Evolutionary conservation across 2,329 filamentous ascomycete species (phyloP), one percentile per base, ranked within the genome.

Genomic region (Stemphylium vesicarium): DNA sequence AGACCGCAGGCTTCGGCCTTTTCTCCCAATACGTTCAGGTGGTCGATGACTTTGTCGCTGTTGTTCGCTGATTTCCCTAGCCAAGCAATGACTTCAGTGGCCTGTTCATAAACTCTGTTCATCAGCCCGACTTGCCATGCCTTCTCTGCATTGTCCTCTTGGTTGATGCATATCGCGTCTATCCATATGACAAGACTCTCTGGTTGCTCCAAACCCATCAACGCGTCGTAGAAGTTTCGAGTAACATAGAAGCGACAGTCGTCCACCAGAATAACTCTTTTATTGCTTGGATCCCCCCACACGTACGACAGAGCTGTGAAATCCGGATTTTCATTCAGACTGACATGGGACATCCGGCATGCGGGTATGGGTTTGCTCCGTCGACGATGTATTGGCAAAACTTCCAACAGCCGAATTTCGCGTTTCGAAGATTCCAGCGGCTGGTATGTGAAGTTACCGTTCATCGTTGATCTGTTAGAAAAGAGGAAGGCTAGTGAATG

Each of bases 51-150:
- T 11, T 0, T 16, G 13, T 55, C 46, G 15, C 52, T 50, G 15
- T 31, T 50, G 12, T 51, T 6, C 3, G 22, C 36, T 26, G 47
- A 36, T 26, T 49, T 26, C 18, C 54, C 62, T 15, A 64, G 46
- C 62, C 62, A 64, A 8, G 53, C 53, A 22, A 56, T 2, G 2
- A 56, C 53, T 3, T 42, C 13, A 22, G 11, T 18, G 3, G 57
- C 55, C 4, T 32, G 12, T 13, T 33, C 38, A 42, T 58, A 64
- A 4, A 64, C 57, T 2, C 54, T 24, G 2, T 29, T 39, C 62
- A 64, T 63, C 1, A 64, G 16, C 2, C 36, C 52, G n/a, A 64
- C 55, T 13, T 64, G 62, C 15, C 37, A 35, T 7, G 36, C 47
- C 11, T 58, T 59, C 37, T 63, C 62, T 36, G 56, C 22, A 9